phyloP scores from a whole-genome alignment of 805 yeast genomes.

The Isabelozyma gotoi region DNA sequence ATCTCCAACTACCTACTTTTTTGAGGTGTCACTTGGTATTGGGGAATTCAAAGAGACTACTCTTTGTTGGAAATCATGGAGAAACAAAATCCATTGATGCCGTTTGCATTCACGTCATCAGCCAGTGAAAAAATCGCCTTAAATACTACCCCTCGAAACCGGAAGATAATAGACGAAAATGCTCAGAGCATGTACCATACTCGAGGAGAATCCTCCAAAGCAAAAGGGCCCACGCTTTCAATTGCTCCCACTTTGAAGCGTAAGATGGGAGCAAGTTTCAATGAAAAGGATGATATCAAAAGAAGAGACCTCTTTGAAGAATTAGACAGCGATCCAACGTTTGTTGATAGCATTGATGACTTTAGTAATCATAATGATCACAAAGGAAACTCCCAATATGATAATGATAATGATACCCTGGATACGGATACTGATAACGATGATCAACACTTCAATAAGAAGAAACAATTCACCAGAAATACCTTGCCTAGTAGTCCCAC shows the following conservation, averaged over 20 bases:
- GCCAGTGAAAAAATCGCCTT: constrained; percentile 29
- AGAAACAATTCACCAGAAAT: constrained; percentile 3
- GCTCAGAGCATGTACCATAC: constrained; percentile 47
- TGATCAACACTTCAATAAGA: neutral
- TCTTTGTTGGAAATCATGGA: constrained; percentile 16
- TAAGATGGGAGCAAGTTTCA: constrained; percentile 43
- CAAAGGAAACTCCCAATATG: constrained; percentile 2
- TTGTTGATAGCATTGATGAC: constrained; percentile 12
- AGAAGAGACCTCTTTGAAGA: constrained; percentile 24
- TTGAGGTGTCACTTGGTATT: no score
- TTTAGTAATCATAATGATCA: constrained; percentile 9
- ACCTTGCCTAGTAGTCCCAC: constrained; percentile 43
- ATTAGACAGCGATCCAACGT: constrained; percentile 10
- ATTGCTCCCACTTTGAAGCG: constrained; percentile 36
- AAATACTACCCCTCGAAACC: constrained; percentile 40
- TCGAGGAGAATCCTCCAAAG: constrained; percentile 17
- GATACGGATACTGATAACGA: constrained; percentile 2
- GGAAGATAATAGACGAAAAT: constrained; percentile 40
- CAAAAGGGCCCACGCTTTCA: constrained; percentile 17
- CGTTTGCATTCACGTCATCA: constrained; percentile 44
- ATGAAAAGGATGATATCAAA: constrained; percentile 40
- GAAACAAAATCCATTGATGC: constrained; percentile 42
- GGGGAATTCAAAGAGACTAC: neutral
- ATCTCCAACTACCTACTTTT: no score
- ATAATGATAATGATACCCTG: neutral